These are phyloP conservation scores for Lignosus rhinocerotis DNA, from an alignment of 1,284 basidiomycete species.

Conservation along the genomic window DNA sequence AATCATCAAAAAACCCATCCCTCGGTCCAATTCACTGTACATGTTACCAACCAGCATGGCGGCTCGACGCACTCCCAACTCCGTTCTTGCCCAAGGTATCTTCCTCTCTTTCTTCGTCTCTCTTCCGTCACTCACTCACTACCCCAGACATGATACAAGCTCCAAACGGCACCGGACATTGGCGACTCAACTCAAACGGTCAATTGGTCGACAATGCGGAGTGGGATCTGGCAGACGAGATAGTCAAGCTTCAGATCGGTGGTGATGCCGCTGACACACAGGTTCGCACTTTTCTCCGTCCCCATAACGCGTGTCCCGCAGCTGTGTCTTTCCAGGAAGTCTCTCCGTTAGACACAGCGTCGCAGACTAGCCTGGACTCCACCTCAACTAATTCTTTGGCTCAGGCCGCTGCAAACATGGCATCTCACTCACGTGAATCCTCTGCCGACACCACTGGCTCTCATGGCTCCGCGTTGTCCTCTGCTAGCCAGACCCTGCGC, in stretches of 20 bases:
- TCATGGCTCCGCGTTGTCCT: constrained; percentile 55
- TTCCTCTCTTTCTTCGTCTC: constrained; percentile 6
- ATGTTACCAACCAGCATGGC: constrained; percentile 29
- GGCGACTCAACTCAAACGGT: constrained; percentile 63
- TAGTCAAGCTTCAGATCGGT: constrained; percentile 70
- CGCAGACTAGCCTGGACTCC: constrained; percentile 68
- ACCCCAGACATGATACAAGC: constrained; percentile 19
- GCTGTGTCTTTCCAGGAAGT: constrained; percentile 60
- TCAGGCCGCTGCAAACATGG: constrained; percentile 50
- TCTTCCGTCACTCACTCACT: constrained; percentile 11
- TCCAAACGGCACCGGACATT: constrained; percentile 39
- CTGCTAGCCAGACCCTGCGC: constrained; percentile 56
- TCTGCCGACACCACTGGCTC: constrained; percentile 68
- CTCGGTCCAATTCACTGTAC: constrained; percentile 15
- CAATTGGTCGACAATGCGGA: constrained; percentile 60
- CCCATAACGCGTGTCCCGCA: constrained; percentile 48
- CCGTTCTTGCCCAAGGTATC: constrained; percentile 30
- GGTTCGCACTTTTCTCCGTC: constrained; percentile 66
- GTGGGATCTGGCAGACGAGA: constrained; percentile 73
- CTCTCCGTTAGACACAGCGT: constrained; percentile 72
- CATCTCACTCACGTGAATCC: constrained; percentile 73
- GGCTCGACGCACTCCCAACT: constrained; percentile 30
- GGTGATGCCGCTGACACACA: constrained; percentile 52
- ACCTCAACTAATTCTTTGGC: constrained; percentile 64
- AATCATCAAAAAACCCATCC: constrained; percentile 38